Base-by-base conservation (phyloP, 306 rosid genomes). In the Neltuma alba region DNA sequence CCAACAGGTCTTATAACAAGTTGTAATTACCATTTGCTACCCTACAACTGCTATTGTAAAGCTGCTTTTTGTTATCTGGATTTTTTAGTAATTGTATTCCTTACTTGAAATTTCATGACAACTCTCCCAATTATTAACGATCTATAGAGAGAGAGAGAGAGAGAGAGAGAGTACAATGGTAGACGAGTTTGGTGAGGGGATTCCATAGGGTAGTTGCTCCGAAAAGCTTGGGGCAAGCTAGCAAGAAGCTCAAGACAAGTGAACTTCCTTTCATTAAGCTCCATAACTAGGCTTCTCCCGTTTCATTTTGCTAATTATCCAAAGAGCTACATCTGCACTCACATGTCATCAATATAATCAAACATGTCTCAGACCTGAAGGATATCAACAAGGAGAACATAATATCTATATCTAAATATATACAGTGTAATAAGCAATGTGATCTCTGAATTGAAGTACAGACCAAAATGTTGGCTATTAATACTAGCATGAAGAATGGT, bases 161-260 rank as follows among this genome's bases (percentile, higher is more conserved):
- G 2, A 9, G 25, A 5, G 1, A 18, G 0, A 9, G 34, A 33
- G 37, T 80, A 80, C 79, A 37, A 0, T 0, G 0, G 21, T 80
- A 80, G 54, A 80, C 27, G 48, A 40, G 9, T 21, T 6, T 47
- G 44, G 37, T 38, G 20, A 63, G 14, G 21, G 0, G n/a, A n/a
- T n/a, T 67, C 83, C 58, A 62, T 18, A 4, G 21, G 8, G 9
- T 12, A 0, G 0, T 74, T 47, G 75, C 79, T 74, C 0, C 40
- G 47, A 15, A 80, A 80, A 80, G 14, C 67, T 0, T 47, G 21
- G 7, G 83, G 75, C 79, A 74, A 74, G 66, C 58, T 74, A 30
- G 70, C 21, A 37, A 74, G 50, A 14, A 80, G 30, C 54, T 74
- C 75, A 52, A 80, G 83, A 54, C 79, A 50, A n/a, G 79, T 80